Conservation (phyloP, 768 basidiomycete species). For the Cubamyces lactineus region DNA sequence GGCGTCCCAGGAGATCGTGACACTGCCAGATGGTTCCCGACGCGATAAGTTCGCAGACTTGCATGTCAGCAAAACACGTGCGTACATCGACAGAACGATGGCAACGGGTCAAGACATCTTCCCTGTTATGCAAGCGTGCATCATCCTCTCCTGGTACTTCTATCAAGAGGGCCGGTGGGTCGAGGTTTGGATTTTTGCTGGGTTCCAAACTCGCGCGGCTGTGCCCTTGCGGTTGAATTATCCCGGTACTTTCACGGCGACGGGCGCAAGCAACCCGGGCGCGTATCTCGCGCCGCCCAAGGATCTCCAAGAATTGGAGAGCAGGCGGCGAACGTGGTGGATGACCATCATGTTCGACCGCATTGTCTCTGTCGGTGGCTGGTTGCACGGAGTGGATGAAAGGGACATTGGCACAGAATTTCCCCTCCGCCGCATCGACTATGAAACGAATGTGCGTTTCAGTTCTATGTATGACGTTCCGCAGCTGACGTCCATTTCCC, state of each 20-base stretch:
- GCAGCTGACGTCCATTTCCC: conserved; percentile 3
- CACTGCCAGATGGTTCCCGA: conserved; percentile 71
- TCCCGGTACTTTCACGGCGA: conserved; percentile 75
- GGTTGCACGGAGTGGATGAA: conserved; percentile 86
- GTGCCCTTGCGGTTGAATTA: conserved; percentile 84
- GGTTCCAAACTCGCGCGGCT: conserved; percentile 80
- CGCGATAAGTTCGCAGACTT: conserved; percentile 88
- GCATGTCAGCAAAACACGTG: conserved; percentile 84
- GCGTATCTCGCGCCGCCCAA: conserved; percentile 83
- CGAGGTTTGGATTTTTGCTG: conserved; percentile 90
- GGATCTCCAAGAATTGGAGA: conserved; percentile 75
- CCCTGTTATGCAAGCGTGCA: conserved; percentile 84
- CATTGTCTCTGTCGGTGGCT: conserved; percentile 69
- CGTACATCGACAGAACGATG: conserved; percentile 89
- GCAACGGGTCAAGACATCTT: conserved; percentile 88
- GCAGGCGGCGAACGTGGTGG: conserved; percentile 86
- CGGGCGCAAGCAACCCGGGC: conserved; percentile 66
- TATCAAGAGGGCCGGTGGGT: conserved; percentile 91
- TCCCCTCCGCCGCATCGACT: conserved; percentile 75
- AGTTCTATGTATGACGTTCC: neutral
- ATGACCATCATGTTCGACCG: conserved; percentile 89
- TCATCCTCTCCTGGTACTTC: conserved; percentile 87
- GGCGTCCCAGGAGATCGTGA: conserved; percentile 70
- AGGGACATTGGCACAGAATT: conserved; percentile 84
- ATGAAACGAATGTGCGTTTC: conserved; percentile 68